These are phyloP conservation scores for Tolypocladium ophioglossoides DNA, from an alignment of 2,329 filamentous ascomycete genomes.

Conservation along the genomic window DNA sequence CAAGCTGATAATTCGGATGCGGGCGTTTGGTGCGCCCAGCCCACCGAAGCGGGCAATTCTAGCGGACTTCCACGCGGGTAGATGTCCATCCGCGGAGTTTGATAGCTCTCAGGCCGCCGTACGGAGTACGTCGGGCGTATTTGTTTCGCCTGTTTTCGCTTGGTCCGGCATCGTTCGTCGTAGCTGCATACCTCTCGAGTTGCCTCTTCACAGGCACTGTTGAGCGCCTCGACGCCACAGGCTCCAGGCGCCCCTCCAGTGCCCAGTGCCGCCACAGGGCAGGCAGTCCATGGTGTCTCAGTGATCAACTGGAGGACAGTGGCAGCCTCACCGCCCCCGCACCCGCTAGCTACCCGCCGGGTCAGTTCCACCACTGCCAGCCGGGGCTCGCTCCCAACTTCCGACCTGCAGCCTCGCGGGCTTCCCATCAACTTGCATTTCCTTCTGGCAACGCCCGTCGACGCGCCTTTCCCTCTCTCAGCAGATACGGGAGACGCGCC, in stretches of 20 bases:
- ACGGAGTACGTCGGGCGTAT: neutral
- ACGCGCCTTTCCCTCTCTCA: neutral
- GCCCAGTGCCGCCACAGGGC: neutral
- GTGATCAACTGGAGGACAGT: neutral
- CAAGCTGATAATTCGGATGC: neutral
- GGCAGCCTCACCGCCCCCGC: neutral
- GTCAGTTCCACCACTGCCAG: neutral
- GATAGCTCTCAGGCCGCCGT: neutral
- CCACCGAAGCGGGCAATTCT: neutral
- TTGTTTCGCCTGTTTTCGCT: neutral
- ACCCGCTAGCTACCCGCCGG: neutral
- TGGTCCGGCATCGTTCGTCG: neutral
- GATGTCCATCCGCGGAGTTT: neutral
- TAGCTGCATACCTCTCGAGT: neutral
- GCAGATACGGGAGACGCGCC: conserved; percentile 1
- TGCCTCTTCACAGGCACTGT: neutral
- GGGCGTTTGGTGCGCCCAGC: neutral
- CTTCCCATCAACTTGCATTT: neutral
- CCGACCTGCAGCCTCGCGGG: neutral
- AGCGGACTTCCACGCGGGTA: neutral
- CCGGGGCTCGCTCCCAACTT: neutral
- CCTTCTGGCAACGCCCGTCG: neutral
- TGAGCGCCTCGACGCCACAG: neutral
- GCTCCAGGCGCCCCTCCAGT: neutral
- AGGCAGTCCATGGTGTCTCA: neutral